A percentile compares a stretch with the other conserved stretches of the same genome.
Evolutionary conservation across 1,284 basidiomycete species (phyloP).

Genomic region (Cutaneotrichosporon dermatis): DNA sequence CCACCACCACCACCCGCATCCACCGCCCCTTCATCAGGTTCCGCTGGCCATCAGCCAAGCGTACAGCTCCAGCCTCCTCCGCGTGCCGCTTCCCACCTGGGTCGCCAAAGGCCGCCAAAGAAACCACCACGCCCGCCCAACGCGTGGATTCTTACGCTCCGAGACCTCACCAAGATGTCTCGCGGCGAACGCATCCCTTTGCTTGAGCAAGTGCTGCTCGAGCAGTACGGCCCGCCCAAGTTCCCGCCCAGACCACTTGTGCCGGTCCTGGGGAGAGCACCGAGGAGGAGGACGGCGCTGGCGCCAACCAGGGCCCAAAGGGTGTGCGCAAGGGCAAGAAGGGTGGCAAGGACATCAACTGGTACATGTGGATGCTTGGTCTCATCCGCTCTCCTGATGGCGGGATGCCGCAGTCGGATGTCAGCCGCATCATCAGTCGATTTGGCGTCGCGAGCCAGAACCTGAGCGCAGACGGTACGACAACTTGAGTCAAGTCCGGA

Average conservation of each 20-base stretch:
- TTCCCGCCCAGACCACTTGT: neutral
- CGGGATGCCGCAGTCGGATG: conserved; percentile 61
- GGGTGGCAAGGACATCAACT: conserved; percentile 25
- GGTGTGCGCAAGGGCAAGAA: conserved; percentile 27
- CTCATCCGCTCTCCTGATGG: conserved; percentile 39
- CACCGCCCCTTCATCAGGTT: neutral
- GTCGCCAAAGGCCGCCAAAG: neutral
- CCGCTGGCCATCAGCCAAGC: neutral
- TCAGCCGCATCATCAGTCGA: conserved; percentile 65
- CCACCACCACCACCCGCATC: too few species aligned
- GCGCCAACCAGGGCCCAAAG: conserved; percentile 15
- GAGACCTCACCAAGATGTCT: conserved; percentile 52
- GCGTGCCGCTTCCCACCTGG: neutral
- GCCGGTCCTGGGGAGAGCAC: neutral
- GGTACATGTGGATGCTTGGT: conserved; percentile 17
- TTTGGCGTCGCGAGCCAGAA: conserved; percentile 64
- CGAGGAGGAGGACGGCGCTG: neutral
- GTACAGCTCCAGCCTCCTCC: neutral
- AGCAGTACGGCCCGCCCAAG: conserved; percentile 5
- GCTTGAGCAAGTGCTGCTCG: conserved; percentile 3
- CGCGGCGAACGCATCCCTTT: conserved; percentile 6
- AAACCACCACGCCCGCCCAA: conserved; percentile 63
- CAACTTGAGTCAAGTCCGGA: conserved; percentile 61
- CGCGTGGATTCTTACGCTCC: conserved; percentile 83
- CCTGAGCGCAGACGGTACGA: conserved; percentile 62